phyloP scores from a whole-genome alignment of 2,329 filamentous ascomycete species.

The Cladosporium oxysporum region DNA sequence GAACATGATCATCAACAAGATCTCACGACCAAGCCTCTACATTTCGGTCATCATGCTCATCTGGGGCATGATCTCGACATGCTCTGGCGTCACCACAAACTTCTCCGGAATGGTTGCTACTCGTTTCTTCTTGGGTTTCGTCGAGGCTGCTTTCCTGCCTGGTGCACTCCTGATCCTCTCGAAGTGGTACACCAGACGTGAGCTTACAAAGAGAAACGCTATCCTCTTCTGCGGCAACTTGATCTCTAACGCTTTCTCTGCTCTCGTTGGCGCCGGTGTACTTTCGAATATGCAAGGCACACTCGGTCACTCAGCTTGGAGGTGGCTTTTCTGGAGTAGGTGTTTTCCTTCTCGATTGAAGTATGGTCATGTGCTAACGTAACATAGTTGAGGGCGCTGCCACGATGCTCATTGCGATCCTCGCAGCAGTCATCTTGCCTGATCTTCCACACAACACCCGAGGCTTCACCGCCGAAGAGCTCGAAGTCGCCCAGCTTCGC shows the following conservation, averaged over 20 bases:
- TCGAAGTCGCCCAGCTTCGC: constrained; percentile 41
- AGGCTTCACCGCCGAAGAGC: constrained; percentile 51
- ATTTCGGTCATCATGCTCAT: constrained; percentile 37
- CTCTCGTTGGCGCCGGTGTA: constrained; percentile 50
- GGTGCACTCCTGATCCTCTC: constrained; percentile 45
- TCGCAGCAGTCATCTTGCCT: constrained; percentile 62
- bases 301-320: constrained; percentile 16
- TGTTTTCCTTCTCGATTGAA: neutral
- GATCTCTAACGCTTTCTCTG: constrained; percentile 55
- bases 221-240: constrained; percentile 55
- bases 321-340: constrained; percentile 21
- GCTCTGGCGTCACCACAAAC: constrained; percentile 38
- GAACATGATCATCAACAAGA: constrained; percentile 41
- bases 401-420: constrained; percentile 61
- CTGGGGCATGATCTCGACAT: constrained; percentile 39
- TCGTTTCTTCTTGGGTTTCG: constrained; percentile 44
- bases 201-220: constrained; percentile 53
- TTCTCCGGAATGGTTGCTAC: constrained; percentile 41
- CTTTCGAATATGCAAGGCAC: constrained; percentile 22
- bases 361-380: constrained; percentile 32
- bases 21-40: constrained; percentile 37
- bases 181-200: constrained; percentile 55
- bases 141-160: constrained; percentile 50
- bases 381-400: constrained; percentile 70
- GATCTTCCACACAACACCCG: constrained; percentile 57